phyloP scores from a whole-genome alignment of 83 land plant species.

The Picea engelmannii region DNA sequence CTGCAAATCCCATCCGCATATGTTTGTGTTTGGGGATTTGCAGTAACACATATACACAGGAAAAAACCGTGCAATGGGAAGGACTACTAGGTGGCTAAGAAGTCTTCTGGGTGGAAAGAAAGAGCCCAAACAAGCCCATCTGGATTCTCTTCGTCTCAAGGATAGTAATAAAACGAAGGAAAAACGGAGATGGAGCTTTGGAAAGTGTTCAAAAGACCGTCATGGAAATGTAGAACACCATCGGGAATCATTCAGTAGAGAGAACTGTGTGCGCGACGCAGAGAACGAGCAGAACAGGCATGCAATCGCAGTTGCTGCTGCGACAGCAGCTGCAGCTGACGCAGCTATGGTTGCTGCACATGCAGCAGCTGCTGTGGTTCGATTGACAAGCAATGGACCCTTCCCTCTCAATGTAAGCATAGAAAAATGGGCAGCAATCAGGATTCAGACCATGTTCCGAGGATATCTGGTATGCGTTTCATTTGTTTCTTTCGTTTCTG shows the following conservation, averaged over 20 bases:
- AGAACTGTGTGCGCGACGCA: conserved; percentile 4
- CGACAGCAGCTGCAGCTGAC: conserved; percentile 78
- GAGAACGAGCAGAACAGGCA: conserved; percentile 55
- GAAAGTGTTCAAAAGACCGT: conserved; percentile 19
- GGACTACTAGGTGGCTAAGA: conserved; percentile 14
- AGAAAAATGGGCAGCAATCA: conserved; percentile 58
- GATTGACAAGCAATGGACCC: conserved; percentile 41
- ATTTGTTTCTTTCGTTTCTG: neutral
- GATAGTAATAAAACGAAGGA: conserved; percentile 12
- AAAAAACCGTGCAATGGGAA: conserved; percentile 5
- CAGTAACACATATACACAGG: neutral
- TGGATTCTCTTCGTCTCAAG: neutral
- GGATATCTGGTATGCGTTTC: conserved; percentile 68
- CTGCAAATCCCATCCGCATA: too few species aligned
- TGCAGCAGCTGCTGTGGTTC: conserved; percentile 42
- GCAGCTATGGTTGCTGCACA: conserved; percentile 83
- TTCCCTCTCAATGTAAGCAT: neutral
- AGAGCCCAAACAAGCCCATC: conserved; percentile 7
- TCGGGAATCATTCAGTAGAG: neutral
- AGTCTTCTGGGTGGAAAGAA: conserved; percentile 16
- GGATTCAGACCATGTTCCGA: conserved; percentile 74
- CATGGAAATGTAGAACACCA: conserved; percentile 11
- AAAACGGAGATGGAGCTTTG: conserved; percentile 54
- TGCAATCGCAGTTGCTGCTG: conserved; percentile 74
- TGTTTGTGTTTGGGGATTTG: neutral